Evolutionary conservation across 345 rosid species (phyloP).

Genomic region (Viola odorata): DNA sequence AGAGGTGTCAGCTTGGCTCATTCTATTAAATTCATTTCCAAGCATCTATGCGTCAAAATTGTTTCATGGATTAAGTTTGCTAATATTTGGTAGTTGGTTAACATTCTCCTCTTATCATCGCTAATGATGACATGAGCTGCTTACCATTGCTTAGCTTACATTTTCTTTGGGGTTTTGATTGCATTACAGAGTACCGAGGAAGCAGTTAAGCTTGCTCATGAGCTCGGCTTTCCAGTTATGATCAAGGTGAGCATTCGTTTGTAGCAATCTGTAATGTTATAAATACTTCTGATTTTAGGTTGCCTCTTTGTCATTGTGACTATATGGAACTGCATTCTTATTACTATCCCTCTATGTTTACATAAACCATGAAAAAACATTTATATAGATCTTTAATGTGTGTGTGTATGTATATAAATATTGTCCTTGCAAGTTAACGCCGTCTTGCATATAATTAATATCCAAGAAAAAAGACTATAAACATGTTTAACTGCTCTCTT

Average conservation of each 20-base stretch:
- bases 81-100: background rate
- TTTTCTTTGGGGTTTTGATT: background rate
- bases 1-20: slow-evolving; percentile 42
- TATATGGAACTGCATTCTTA: background rate
- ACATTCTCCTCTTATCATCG: background rate
- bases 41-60: background rate
- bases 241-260: slow-evolving; percentile 57
- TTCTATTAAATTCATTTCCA: slow-evolving; percentile 4
- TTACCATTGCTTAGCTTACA: too few relatives aligned
- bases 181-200: slow-evolving; percentile 80
- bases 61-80: background rate
- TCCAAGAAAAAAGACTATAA: too few relatives aligned
- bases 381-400: too few relatives aligned
- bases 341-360: too few relatives aligned
- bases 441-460: too few relatives aligned
- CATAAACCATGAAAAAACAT: too few relatives aligned
- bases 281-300: too few relatives aligned
- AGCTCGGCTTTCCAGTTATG: slow-evolving; percentile 97
- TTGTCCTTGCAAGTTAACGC: too few relatives aligned
- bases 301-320: background rate
- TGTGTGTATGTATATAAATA: too few relatives aligned
- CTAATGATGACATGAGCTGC: too few relatives aligned
- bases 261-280: too few relatives aligned
- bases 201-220: slow-evolving; percentile 69
- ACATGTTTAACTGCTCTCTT: too few relatives aligned